Evolutionary conservation across 768 basidiomycete species (phyloP).

Genomic region (Terana coerulea): DNA sequence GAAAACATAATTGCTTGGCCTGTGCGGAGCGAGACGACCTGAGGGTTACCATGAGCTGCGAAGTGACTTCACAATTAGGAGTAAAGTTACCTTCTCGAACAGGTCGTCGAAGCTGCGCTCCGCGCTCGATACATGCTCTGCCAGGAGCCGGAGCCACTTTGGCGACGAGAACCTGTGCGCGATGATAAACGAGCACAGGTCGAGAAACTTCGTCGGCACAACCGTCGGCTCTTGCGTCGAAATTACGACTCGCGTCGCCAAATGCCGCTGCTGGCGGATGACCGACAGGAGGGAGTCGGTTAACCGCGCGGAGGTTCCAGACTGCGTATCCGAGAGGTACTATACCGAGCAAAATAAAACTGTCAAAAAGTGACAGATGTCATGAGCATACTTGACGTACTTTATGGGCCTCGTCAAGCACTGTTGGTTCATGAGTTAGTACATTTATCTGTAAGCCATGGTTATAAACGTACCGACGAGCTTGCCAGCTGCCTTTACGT

Average conservation of each 20-base stretch:
- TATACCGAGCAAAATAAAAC: constrained; percentile 27
- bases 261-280: constrained; percentile 67
- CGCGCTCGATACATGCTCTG: constrained; percentile 58
- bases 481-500: constrained; percentile 54
- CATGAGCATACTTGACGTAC: constrained; percentile 34
- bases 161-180: constrained; percentile 74
- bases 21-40: constrained; percentile 40
- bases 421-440: constrained; percentile 10
- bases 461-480: constrained; percentile 33
- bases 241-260: constrained; percentile 69
- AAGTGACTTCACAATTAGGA: not conserved
- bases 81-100: constrained; percentile 57
- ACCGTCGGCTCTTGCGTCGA: constrained; percentile 80
- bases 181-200: constrained; percentile 61
- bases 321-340: constrained; percentile 53
- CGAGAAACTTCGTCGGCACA: constrained; percentile 62
- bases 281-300: constrained; percentile 56
- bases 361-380: not conserved
- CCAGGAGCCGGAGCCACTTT: constrained; percentile 68
- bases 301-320: constrained; percentile 41
- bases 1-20: constrained; percentile 70
- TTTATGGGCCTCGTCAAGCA: constrained; percentile 78
- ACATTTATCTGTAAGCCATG: not conserved
- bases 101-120: constrained; percentile 63
- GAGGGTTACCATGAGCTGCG: not conserved